Evolutionary conservation across 2,329 filamentous ascomycete species (phyloP).

Genomic region (Bisporella sp.): DNA sequence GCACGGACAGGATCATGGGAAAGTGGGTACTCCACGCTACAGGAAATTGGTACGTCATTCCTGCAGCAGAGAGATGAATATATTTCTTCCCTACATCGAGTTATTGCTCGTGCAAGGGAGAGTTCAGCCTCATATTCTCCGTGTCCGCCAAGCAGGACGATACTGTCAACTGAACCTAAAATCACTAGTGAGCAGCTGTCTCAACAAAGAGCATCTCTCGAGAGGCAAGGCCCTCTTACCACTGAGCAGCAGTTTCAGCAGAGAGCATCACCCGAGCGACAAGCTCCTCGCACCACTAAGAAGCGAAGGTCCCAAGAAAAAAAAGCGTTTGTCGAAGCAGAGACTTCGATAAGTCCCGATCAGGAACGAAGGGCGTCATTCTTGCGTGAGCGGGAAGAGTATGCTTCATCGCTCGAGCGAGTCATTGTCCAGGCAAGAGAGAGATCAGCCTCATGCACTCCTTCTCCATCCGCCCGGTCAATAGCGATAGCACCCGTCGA

Average conservation of each 20-base stretch:
- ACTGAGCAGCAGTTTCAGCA: background rate
- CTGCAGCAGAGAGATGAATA: background rate
- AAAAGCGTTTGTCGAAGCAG: background rate
- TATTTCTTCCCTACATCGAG: conserved; percentile 1
- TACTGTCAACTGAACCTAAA: background rate
- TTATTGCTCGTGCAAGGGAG: conserved; percentile 2
- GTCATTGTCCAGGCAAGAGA: conserved; percentile 2
- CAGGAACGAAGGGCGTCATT: conserved; percentile 2
- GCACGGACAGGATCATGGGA: background rate
- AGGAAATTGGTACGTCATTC: background rate
- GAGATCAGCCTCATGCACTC: conserved; percentile 2
- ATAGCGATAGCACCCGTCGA: background rate
- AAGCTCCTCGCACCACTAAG: background rate
- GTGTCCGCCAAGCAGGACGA: background rate
- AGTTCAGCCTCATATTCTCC: conserved; percentile 2
- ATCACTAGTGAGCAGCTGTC: background rate
- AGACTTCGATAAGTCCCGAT: background rate
- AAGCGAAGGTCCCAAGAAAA: background rate
- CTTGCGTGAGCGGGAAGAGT: background rate
- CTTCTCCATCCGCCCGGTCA: background rate
- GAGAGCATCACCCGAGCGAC: background rate
- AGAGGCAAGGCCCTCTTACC: background rate
- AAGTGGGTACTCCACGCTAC: background rate
- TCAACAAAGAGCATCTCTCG: background rate
- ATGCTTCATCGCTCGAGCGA: conserved; percentile 1